Evolutionary conservation across 2,329 filamentous ascomycete genomes (phyloP).

Genomic region (Chaetomium olivaceum): DNA sequence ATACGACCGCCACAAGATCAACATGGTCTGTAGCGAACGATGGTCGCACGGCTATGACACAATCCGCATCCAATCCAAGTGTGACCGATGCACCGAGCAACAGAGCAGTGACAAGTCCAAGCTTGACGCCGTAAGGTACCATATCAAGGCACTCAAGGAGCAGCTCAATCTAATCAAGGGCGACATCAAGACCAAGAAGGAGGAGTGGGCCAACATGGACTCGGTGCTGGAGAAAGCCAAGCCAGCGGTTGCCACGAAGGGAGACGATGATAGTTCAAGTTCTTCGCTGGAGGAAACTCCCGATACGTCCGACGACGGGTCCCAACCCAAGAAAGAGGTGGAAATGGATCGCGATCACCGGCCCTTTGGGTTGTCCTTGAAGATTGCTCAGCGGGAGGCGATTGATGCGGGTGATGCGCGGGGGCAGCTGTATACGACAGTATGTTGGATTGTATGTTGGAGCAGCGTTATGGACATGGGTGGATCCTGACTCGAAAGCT

Average conservation of each 20-base stretch:
- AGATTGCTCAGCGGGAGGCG: background rate
- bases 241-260: background rate
- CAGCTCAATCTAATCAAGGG: constrained; percentile 15
- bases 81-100: constrained; percentile 22
- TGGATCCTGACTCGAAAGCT: too few relatives aligned
- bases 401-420: background rate
- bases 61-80: constrained; percentile 23
- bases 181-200: background rate
- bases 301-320: background rate
- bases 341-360: constrained; percentile 18
- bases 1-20: constrained; percentile 23
- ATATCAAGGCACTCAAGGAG: constrained; percentile 23
- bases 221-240: background rate
- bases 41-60: constrained; percentile 28
- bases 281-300: background rate
- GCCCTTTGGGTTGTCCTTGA: background rate
- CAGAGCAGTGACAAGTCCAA: background rate
- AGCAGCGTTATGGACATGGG: too few relatives aligned
- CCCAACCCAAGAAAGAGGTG: constrained; percentile 14
- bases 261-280: background rate
- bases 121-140: constrained; percentile 25
- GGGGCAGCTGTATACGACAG: too few relatives aligned
- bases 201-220: background rate
- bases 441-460: too few relatives aligned
- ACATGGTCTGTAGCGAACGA: constrained; percentile 26